phyloP scores from a whole-genome alignment of 306 rosid species.

The Malus orientalis region DNA sequence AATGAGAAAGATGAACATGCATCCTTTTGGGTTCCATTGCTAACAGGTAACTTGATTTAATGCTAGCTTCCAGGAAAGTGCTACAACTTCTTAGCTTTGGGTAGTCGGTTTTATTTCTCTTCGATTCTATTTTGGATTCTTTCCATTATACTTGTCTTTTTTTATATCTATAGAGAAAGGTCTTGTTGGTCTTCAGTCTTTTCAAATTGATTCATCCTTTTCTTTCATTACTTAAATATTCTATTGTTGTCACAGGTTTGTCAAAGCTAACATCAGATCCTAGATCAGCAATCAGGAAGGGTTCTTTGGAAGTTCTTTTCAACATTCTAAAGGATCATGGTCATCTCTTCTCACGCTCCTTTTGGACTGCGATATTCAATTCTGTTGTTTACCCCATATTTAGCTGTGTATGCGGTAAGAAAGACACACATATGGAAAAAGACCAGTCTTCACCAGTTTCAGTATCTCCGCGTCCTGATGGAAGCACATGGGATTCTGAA shows the following conservation, averaged over 20 bases:
- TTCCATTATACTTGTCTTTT: not conserved
- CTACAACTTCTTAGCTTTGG: constrained; percentile 1
- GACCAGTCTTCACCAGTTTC: constrained; percentile 31
- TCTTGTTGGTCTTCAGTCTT: not conserved
- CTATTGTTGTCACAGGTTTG: constrained; percentile 53
- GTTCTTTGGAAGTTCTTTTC: constrained; percentile 96
- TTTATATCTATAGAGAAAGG: not conserved
- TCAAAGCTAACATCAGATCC: constrained; percentile 91
- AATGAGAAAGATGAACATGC: constrained; percentile 68
- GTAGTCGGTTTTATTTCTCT: not conserved
- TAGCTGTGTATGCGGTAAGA: constrained; percentile 37
- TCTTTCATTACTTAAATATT: not conserved
- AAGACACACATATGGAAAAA: constrained; percentile 34
- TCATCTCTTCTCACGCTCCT: constrained; percentile 66
- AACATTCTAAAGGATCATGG: constrained; percentile 95
- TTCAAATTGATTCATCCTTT: not conserved
- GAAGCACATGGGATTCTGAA: constrained; percentile 82
- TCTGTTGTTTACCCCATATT: constrained; percentile 76
- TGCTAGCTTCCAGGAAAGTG: constrained; percentile 1
- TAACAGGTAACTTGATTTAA: constrained; percentile 55
- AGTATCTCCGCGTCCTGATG: constrained; percentile 42
- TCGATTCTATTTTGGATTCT: not conserved
- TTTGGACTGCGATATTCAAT: constrained; percentile 71
- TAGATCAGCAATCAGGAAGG: constrained; percentile 88
- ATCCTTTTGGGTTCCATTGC: constrained; percentile 90